phyloP scores from a whole-genome alignment of 2,329 filamentous ascomycete genomes.

The Verticillium albo-atrum region DNA sequence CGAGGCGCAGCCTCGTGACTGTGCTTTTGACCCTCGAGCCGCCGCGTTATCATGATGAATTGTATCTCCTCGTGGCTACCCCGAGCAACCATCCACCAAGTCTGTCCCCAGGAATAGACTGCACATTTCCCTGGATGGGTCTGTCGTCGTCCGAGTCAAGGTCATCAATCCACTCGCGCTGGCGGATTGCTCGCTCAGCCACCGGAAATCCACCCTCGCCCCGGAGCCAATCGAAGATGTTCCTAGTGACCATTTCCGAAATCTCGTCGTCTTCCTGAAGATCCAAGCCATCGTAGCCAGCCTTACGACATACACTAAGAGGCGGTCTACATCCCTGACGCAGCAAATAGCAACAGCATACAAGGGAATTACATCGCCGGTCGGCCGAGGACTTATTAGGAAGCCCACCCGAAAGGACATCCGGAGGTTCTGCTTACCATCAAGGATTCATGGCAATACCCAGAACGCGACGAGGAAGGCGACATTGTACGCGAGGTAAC shows the following conservation, averaged over 20 bases:
- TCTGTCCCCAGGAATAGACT: conserved; percentile 2
- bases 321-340: too few species aligned
- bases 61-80: background rate
- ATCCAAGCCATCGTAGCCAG: background rate
- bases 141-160: conserved; percentile 17
- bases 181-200: conserved; percentile 19
- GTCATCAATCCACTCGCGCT: conserved; percentile 24
- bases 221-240: conserved; percentile 23
- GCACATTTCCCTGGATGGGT: conserved; percentile 5
- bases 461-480: conserved; percentile 35
- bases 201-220: conserved; percentile 21
- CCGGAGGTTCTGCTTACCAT: conserved; percentile 30
- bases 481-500: conserved; percentile 31
- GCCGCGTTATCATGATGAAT: background rate
- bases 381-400: conserved; percentile 40
- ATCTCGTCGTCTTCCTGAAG: background rate
- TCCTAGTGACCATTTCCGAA: conserved; percentile 18
- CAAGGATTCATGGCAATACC: conserved; percentile 40
- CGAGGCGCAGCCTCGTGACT: too few species aligned
- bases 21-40: too few species aligned
- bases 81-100: background rate
- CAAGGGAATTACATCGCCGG: conserved; percentile 28
- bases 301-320: too few species aligned
- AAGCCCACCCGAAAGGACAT: conserved; percentile 31
- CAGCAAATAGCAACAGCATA: too few species aligned